These are phyloP conservation scores for Colletotrichum nymphaeae DNA, from an alignment of 2,329 filamentous ascomycete species.

Conservation along the genomic window DNA sequence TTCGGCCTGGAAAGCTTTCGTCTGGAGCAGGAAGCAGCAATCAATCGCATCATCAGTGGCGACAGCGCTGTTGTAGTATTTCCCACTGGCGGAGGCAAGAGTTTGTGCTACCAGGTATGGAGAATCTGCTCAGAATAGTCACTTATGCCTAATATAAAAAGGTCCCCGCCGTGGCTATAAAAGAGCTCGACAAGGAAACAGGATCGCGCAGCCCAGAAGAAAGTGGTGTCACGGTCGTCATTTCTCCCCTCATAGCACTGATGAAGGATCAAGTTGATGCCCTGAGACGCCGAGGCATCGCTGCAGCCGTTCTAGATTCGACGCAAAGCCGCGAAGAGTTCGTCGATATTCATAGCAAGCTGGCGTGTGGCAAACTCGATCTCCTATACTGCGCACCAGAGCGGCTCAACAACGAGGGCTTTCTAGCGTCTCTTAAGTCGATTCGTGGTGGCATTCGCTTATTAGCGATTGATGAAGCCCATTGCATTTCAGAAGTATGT, in stretches of 20 bases:
- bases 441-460: slow-evolving; percentile 67
- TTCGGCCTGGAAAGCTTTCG: slow-evolving; percentile 55
- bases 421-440: slow-evolving; percentile 65
- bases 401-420: slow-evolving; percentile 70
- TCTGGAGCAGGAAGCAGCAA: slow-evolving; percentile 57
- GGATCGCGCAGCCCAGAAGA: slow-evolving; percentile 43
- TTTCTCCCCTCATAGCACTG: slow-evolving; percentile 66
- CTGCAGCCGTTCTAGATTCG: slow-evolving; percentile 67
- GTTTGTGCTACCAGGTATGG: slow-evolving; percentile 59
- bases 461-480: slow-evolving; percentile 68
- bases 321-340: slow-evolving; percentile 62
- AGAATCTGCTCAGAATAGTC: too few relatives aligned
- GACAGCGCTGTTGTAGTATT: slow-evolving; percentile 57
- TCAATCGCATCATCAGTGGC: slow-evolving; percentile 49
- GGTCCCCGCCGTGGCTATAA: slow-evolving; percentile 61
- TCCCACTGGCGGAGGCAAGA: slow-evolving; percentile 62
- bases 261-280: slow-evolving; percentile 73
- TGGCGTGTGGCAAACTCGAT: slow-evolving; percentile 59
- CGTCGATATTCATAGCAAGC: slow-evolving; percentile 47
- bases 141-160: slow-evolving; percentile 34
- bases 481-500: slow-evolving; percentile 64
- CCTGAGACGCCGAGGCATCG: slow-evolving; percentile 58
- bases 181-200: slow-evolving; percentile 50
- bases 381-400: slow-evolving; percentile 70
- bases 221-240: slow-evolving; percentile 65